Conservation (phyloP, 495 filamentous ascomycete genomes). For the Aspergillus kassunensis region DNA sequence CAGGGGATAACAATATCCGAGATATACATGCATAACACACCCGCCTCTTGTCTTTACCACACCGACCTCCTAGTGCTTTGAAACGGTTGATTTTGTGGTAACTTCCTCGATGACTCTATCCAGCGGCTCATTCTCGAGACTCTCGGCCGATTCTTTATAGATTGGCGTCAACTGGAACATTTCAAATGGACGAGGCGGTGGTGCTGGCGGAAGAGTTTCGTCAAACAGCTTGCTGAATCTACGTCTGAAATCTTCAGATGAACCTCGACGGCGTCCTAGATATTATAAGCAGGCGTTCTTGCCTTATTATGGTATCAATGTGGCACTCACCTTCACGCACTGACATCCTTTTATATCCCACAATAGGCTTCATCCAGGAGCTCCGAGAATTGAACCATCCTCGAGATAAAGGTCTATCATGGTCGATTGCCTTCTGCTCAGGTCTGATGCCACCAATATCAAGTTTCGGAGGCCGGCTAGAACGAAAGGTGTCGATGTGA, state of each 20-base stretch:
- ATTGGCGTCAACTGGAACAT: conserved; percentile 25
- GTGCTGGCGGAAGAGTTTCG: conserved; percentile 29
- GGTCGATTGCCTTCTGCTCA: not conserved
- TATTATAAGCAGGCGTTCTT: not conserved
- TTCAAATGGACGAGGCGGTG: conserved; percentile 23
- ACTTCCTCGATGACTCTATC: conserved; percentile 2
- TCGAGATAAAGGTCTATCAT: conserved; percentile 6
- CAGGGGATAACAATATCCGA: conserved; percentile 12
- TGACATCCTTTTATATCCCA: conserved; percentile 12
- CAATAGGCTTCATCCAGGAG: conserved; percentile 21
- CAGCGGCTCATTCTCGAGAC: conserved; percentile 16
- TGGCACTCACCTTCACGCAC: conserved; percentile 5
- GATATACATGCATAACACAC: conserved; percentile 4
- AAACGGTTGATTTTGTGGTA: not conserved
- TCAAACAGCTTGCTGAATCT: conserved; percentile 38
- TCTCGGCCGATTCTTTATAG: conserved; percentile 13
- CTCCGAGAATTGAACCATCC: conserved; percentile 12
- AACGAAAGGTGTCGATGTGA: conserved; percentile 5
- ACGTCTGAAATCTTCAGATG: conserved; percentile 39
- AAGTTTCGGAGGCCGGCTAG: conserved; percentile 2
- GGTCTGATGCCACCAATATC: not conserved
- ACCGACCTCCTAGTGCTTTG: not conserved
- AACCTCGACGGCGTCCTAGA: conserved; percentile 29
- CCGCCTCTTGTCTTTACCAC: not conserved
- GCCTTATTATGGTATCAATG: not conserved